Percentiles rank a stretch among this genome's conserved stretches.
Conservation (phyloP, 345 rosid species). For the Jatropha curcas region DNA sequence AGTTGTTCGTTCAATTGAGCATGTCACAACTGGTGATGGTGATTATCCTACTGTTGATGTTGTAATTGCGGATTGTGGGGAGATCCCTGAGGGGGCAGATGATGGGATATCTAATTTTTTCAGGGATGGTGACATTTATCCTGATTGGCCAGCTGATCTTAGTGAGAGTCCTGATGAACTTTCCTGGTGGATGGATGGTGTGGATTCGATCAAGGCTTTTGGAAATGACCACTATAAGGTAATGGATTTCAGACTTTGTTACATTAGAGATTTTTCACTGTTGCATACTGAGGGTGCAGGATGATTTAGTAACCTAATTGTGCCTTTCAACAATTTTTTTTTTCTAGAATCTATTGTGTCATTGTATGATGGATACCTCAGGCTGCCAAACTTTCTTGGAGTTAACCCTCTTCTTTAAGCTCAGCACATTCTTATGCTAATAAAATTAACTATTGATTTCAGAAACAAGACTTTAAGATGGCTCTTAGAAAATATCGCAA, state of each 20-base stretch:
- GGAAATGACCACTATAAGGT: slow-evolving; percentile 90
- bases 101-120: slow-evolving; percentile 79
- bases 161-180: slow-evolving; percentile 56
- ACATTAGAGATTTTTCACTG: neutral
- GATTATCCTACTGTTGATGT: slow-evolving; percentile 62
- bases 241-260: neutral
- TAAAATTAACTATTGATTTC: neutral
- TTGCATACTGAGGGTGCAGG: neutral
- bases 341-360: neutral
- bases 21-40: slow-evolving; percentile 51
- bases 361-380: neutral
- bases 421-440: neutral
- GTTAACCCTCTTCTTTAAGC: neutral
- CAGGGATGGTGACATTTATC: slow-evolving; percentile 84
- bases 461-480: slow-evolving; percentile 96
- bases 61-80: slow-evolving; percentile 73
- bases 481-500: slow-evolving; percentile 90
- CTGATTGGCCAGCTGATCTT: slow-evolving; percentile 96
- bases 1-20: slow-evolving; percentile 83
- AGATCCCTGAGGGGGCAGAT: slow-evolving; percentile 68
- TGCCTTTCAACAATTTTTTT: neutral
- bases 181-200: slow-evolving; percentile 93
- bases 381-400: neutral
- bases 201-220: slow-evolving; percentile 61
- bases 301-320: neutral